Base-by-base conservation (phyloP, 371 early-diverging fungal genomes). In the Cokeromyces recurvatus region DNA sequence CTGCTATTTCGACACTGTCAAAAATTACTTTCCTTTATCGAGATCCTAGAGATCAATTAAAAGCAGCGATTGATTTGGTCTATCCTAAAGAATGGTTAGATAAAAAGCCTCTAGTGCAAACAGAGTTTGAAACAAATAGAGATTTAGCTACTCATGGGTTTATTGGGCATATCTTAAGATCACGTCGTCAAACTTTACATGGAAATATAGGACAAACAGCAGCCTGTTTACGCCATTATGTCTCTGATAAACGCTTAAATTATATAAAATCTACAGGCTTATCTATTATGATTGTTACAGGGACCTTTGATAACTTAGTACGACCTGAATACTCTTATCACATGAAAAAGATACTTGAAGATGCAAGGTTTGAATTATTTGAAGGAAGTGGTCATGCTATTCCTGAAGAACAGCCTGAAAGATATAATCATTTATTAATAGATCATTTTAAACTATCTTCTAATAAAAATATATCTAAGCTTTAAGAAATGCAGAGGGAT, bases 341-440 rank as follows among this genome's bases (percentile, higher is more conserved):
- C 20, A 37, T 74, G 42, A 62, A 61, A 15, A 46, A 52, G 22
- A 23, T 59, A 0, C 27, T 70, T 19, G 32, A 31, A 11, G 44
- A 71, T 10, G 57, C 61, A 23, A 44, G 58, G 2, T 53, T 66
- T 32, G 64, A 63, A 29, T 32, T 70, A 10, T 74, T 74, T 43
- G 50, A 68, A 29, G 68, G 68, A 24, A 62, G 66, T 42, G 74
- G 74, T 9, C 74, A 74, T 55, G 68, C 54, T 25, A 63, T 74
- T 27, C 67, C 66, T 1, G 68, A 62, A 27, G 68, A 74, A 42
- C 65, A 65, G 25, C 53, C 61, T 1, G 59, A 59, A 1, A 46
- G 62, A 20, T 74, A 74, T 36, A 74, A 74, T 36, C 32, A 39
- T n/a, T 49, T 58, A 24, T 45, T 62, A 36, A 37, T 52, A 32